phyloP scores from a whole-genome alignment of 208 protist species.

The Crithidia brevicula region DNA sequence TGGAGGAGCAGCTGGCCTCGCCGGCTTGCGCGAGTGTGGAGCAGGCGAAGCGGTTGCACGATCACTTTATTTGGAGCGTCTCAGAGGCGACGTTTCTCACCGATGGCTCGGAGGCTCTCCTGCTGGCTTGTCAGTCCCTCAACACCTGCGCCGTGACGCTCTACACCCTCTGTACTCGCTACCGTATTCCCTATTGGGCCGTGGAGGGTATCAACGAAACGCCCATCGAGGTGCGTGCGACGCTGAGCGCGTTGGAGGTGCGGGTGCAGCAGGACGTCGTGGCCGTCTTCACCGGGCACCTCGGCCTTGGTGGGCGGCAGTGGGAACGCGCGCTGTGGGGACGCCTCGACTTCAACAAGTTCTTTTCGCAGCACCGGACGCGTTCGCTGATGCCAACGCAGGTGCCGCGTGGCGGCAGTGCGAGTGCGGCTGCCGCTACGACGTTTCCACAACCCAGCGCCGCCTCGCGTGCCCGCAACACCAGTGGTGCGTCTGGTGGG shows the following conservation, averaged over 20 bases:
- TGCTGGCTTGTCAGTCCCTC: constrained; percentile 54
- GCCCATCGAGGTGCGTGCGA: constrained; percentile 70
- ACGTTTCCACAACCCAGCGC: constrained; percentile 5
- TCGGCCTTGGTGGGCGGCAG: constrained; percentile 49
- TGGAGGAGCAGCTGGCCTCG: constrained; percentile 38
- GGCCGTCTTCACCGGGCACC: constrained; percentile 60
- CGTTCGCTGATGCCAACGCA: neutral
- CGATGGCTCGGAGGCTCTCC: constrained; percentile 49
- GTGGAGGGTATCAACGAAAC: constrained; percentile 60
- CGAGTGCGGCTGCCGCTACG: neutral
- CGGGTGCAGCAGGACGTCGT: constrained; percentile 72
- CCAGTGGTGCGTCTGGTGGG: neutral
- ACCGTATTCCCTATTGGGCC: constrained; percentile 75
- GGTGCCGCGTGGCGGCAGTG: constrained; percentile 1
- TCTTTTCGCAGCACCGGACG: constrained; percentile 42
- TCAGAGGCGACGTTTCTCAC: constrained; percentile 75
- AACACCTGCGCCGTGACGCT: constrained; percentile 48
- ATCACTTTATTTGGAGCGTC: constrained; percentile 78
- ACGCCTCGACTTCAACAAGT: constrained; percentile 82
- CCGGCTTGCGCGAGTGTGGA: constrained; percentile 64
- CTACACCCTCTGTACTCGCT: constrained; percentile 64
- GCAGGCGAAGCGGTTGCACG: constrained; percentile 73
- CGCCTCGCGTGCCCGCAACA: neutral
- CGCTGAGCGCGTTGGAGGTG: constrained; percentile 67
- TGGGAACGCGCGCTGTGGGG: constrained; percentile 78